A percentile compares a stretch with the other conserved stretches of the same genome.
Conservation (phyloP, 345 rosid genomes). For the Cardamine chenopodiifolia region DNA sequence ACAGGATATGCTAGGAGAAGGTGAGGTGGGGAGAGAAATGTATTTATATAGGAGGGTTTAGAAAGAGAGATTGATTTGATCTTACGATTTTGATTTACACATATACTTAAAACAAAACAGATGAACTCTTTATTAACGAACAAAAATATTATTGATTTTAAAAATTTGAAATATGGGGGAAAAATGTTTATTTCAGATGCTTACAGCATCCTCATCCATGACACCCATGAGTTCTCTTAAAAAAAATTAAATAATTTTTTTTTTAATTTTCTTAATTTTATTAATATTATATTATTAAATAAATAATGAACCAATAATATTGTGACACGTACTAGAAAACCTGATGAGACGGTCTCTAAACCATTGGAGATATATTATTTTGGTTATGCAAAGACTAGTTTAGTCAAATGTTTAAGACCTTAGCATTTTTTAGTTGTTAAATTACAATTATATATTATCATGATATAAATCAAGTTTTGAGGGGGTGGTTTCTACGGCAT, state of each 20-base stretch:
- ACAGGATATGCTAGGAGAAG: conserved; percentile 2
- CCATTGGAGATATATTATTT: no score
- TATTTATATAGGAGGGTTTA: background rate
- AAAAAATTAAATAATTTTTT: no score
- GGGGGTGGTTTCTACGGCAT: conserved; percentile 27
- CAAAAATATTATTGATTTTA: background rate
- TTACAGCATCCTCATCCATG: no score
- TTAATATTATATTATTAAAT: no score
- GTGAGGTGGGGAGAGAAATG: conserved; percentile 11
- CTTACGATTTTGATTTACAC: conserved; percentile 17
- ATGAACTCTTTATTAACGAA: background rate
- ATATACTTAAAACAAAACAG: background rate
- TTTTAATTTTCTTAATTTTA: no score
- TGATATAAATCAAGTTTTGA: conserved; percentile 25
- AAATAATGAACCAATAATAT: no score
- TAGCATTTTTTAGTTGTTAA: background rate
- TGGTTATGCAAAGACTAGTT: background rate
- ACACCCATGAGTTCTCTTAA: no score
- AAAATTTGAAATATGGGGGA: background rate
- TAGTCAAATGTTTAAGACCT: conserved; percentile 32
- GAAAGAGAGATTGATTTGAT: conserved; percentile 5
- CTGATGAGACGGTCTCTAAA: no score
- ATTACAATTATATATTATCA: background rate
- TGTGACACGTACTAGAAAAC: no score
- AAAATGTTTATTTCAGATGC: conserved; percentile 19